Base-by-base conservation (phyloP, 345 rosid species). In the Psidium friedrichsthalianum region DNA sequence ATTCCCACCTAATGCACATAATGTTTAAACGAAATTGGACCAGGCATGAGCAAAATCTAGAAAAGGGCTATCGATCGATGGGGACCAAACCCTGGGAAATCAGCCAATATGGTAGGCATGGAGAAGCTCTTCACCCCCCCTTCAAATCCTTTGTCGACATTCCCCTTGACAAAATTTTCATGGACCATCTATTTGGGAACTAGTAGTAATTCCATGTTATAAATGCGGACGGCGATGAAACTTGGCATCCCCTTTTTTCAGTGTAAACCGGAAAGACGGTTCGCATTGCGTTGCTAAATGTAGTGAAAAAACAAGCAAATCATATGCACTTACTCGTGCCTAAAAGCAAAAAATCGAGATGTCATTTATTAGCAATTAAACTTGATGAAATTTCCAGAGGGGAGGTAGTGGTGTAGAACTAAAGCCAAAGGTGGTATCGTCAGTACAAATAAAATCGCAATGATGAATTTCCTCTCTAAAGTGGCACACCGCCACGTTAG, bases 401-500 rank as follows among this genome's bases (percentile, higher is more conserved):
- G 57, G 24, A 55, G 25, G 57, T 24, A 22, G n/a, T 3, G n/a
- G 59, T 24, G 13, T 9, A 56, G 4, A 24, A 22, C 5, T 24
- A 56, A 56, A 56, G 22, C 12, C n/a, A 9, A 56, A 5, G 12
- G n/a, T 4, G 59, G 27, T 4, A 8, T 56, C 58, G 22, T 22
- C n/a, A 8, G 11, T 56, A 1, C 11, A 56, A 7, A 22, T 24
- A 56, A 11, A 22, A 56, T 8, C 1, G 10, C 24, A 56, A 56
- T 9, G 59, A 22, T 56, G 59, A 1, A 22, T 56, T 56, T 22
- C 6, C 27, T 9, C 5, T 22, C 58, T 4, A 22, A 56, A 56
- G 10, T 25, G 24, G 11, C 12, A 8, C 12, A 3, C 0, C n/a
- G 11, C 5, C 11, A 3, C 0, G 8, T 22, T 1, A 56, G 5